Conservation (phyloP, 306 rosid species). For the Lathyrus aphaca region DNA sequence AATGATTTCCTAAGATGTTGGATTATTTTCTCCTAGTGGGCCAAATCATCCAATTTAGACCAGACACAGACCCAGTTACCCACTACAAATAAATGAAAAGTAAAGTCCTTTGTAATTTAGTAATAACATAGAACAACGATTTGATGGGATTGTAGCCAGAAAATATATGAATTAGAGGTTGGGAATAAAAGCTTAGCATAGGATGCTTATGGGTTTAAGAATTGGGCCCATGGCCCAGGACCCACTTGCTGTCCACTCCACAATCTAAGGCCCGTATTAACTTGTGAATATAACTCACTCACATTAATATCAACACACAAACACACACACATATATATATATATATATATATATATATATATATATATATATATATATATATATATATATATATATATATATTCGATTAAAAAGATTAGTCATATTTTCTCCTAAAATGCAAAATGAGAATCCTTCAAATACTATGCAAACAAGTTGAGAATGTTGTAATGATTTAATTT, state of each 20-base stretch:
- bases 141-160: neutral
- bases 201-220: conserved; percentile 50
- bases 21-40: conserved; percentile 26
- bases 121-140: no score
- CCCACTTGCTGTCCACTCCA: conserved; percentile 33
- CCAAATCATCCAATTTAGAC: neutral
- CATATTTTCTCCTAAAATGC: no score
- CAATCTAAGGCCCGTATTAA: conserved; percentile 39
- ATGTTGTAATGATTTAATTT: no score
- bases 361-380: no score
- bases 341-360: no score
- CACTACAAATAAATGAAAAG: conserved; percentile 1
- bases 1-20: conserved; percentile 35
- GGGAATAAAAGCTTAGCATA: conserved; percentile 30
- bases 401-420: no score
- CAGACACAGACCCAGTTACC: neutral
- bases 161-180: neutral
- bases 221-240: conserved; percentile 47
- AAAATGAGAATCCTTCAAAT: no score
- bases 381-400: no score
- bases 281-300: no score
- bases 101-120: neutral
- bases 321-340: no score
- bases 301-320: no score
- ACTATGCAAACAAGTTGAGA: no score